phyloP scores from a whole-genome alignment of 2,329 filamentous ascomycete genomes.

The Didymella glomerata region DNA sequence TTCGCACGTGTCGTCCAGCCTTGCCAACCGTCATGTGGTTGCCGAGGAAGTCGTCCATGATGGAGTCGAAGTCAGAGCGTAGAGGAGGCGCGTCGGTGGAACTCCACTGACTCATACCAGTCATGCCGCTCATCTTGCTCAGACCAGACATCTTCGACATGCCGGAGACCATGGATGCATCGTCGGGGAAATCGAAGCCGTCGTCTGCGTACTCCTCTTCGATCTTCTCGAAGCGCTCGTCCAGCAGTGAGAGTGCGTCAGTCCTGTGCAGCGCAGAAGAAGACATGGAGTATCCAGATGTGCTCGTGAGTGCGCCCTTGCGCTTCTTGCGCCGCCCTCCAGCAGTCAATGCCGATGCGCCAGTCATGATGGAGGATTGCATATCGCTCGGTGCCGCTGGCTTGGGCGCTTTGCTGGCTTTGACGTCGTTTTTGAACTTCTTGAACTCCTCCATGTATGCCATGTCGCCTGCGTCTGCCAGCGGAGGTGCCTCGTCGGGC shows the following conservation, averaged over 20 bases:
- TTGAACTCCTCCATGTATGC: constrained; percentile 94
- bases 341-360: constrained; percentile 71
- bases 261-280: constrained; percentile 87
- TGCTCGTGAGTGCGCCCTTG: constrained; percentile 89
- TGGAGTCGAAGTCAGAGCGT: constrained; percentile 81
- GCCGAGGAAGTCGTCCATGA: constrained; percentile 92
- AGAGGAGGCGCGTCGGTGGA: constrained; percentile 61
- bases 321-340: constrained; percentile 90
- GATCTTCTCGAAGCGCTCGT: constrained; percentile 89
- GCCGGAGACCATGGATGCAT: constrained; percentile 58
- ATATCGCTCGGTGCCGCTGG: constrained; percentile 66
- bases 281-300: constrained; percentile 89
- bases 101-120: constrained; percentile 47
- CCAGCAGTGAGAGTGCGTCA: constrained; percentile 83
- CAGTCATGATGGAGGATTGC: constrained; percentile 74
- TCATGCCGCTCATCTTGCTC: constrained; percentile 48
- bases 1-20: constrained; percentile 67
- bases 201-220: constrained; percentile 76
- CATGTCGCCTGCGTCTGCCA: constrained; percentile 64
- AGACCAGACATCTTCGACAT: constrained; percentile 62
- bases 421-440: constrained; percentile 85
- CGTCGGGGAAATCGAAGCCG: constrained; percentile 49
- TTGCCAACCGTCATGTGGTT: constrained; percentile 76
- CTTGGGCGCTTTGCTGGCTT: constrained; percentile 55
- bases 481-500: constrained; percentile 44